Evolutionary conservation across 176 grass and related monocot genomes (phyloP), one percentile per base, ranked within the genome.

Genomic region (Musa troglodytarum): DNA sequence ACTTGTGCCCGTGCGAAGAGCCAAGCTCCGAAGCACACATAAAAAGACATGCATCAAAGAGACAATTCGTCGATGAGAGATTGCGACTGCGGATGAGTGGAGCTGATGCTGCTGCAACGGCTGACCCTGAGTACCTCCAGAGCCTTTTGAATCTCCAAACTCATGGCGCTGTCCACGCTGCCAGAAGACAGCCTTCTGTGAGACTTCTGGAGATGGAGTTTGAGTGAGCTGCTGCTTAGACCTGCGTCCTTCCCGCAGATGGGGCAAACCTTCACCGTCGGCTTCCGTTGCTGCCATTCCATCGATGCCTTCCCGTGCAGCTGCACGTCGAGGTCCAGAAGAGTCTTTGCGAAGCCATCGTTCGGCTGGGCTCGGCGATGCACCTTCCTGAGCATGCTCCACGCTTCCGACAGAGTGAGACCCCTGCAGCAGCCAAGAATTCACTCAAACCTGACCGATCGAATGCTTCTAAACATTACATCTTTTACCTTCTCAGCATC

Each of bases 301-400:
- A 93, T 98, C 24, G 95, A 93, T 25, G 73, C 53, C 68, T 84
- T 91, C 19, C 90, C 90, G 2, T 89, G 84, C 54, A 98, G 77
- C 21, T 80, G 86, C 75, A 79, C 91, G 68, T 98, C 95, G 62
- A 93, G 88, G 73, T 90, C 83, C 50, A 89, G 16, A 69, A 98
- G 79, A 70, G 86, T 92, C 55, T 87, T 91, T 1, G 85, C 90
- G 64, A 98, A 98, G 11, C 90, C 95, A 17, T 98, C 95, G n/a
- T 98, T 98, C n/a, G 95, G 95, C 17, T 91, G 95, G 0, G 90
- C 90, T 21, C 95, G 82, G 5, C 84, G 83, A 61, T 98, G 94
- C 59, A 83, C 87, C 72, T 96, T 98, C 84, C 89, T 98, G 54
- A 93, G 69, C 80, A 85, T 86, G 50, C 74, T 86, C 94, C 94